Base-by-base conservation (phyloP, 2,329 filamentous ascomycete genomes). In the Fonsecaea nubica region DNA sequence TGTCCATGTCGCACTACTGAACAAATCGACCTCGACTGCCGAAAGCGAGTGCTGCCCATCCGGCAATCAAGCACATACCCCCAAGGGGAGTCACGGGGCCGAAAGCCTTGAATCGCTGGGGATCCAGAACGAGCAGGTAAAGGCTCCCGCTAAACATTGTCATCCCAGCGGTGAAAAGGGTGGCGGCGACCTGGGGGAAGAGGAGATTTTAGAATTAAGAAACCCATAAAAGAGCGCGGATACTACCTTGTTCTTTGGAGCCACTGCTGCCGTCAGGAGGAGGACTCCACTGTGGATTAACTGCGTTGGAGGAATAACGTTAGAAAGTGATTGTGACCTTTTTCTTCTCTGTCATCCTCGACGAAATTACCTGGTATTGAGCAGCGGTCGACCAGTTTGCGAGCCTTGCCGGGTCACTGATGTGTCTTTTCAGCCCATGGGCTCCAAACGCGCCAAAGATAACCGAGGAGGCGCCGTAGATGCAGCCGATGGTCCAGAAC, bases 91-190 rank as follows among this genome's bases (percentile, higher is more conserved):
- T 90, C 12, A 90, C 84, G 0, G 89, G 88, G 0, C 89, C 88
- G 69, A 90, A 65, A 63, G 81, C 78, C 73, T 84, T 85, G 78
- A 88, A 89, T 33, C 82, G 79, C 72, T 85, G 81, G 21, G 87
- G 85, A 76, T 89, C 84, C n/a, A 90, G 79, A 0, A 86, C 82
- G 9, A 90, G 81, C 9, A 87, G 80, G 75, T 91, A 91, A 69
- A 91, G 84, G 73, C 83, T 86, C 1, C 89, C 89, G 66, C 83
- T 86, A 77, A 90, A 90, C 82, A 89, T 83, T 3, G 86, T 86
- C 80, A 90, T 90, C 59, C 89, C 88, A 0, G 86, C 86, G 0
- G 85, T 84, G 74, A 90, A 85, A n/a, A 89, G 79, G 1, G 78
- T 77, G 59, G 84, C 84, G 18, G 87, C 87, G 25, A 87, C 45